These are phyloP conservation scores for Cladosporium phlei DNA, from an alignment of 2,329 filamentous ascomycete genomes.

Conservation along the genomic window DNA sequence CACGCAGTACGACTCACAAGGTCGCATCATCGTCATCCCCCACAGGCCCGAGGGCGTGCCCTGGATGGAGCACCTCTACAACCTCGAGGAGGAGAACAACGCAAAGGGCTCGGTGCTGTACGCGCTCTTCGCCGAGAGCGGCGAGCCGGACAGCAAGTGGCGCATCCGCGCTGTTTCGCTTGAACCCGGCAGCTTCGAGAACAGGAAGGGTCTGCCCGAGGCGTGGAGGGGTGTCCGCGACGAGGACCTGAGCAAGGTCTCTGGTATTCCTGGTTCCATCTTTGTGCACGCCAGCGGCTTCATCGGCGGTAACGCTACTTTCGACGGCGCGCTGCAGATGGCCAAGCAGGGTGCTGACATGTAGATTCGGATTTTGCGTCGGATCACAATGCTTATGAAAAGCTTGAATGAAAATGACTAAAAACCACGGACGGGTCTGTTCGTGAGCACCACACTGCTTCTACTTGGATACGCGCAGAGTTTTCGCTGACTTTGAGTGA, in stretches of 20 bases:
- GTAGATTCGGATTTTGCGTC: slow-evolving; percentile 15
- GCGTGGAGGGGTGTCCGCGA: slow-evolving; percentile 89
- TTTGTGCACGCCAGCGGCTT: slow-evolving; percentile 95
- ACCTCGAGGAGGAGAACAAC: slow-evolving; percentile 62
- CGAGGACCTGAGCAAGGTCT: slow-evolving; percentile 70
- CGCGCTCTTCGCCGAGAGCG: slow-evolving; percentile 84
- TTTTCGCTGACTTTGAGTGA: too few relatives aligned
- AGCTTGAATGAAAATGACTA: neutral
- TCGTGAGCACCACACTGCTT: too few relatives aligned
- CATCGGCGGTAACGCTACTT: slow-evolving; percentile 91
- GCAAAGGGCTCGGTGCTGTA: slow-evolving; percentile 62
- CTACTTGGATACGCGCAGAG: too few relatives aligned
- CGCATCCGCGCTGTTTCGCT: slow-evolving; percentile 88
- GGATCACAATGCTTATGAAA: neutral
- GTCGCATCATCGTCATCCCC: slow-evolving; percentile 72
- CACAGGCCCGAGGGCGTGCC: slow-evolving; percentile 66
- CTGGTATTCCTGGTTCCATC: slow-evolving; percentile 67
- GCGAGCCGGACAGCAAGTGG: slow-evolving; percentile 75
- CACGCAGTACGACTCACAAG: slow-evolving; percentile 62
- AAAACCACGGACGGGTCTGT: too few relatives aligned
- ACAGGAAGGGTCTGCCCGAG: slow-evolving; percentile 84
- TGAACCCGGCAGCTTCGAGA: slow-evolving; percentile 79
- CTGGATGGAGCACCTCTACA: slow-evolving; percentile 96
- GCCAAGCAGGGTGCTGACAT: slow-evolving; percentile 65
- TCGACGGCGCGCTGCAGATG: slow-evolving; percentile 83